phyloP scores from a whole-genome alignment of 179 eudicot species.

The Beta corolliflora region DNA sequence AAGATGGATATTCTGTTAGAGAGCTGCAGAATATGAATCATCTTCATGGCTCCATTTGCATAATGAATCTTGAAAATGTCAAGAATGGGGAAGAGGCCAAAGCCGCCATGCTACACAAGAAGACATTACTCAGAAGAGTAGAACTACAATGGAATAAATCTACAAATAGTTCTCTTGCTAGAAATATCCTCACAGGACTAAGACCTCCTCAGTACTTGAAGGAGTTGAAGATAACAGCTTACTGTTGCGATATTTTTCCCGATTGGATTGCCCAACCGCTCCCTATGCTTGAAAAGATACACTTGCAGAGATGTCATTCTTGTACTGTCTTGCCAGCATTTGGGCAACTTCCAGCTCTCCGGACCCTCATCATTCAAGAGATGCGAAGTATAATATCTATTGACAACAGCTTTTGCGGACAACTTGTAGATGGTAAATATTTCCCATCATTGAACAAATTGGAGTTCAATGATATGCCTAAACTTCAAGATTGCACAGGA shows the following conservation, averaged over 20 bases:
- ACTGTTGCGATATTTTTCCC: neutral
- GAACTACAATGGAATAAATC: conserved; percentile 14
- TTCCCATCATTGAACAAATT: neutral
- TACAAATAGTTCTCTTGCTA: neutral
- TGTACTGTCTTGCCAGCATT: neutral
- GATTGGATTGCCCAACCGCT: neutral
- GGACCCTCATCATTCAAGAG: neutral
- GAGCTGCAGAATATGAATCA: conserved; percentile 5
- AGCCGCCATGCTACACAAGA: conserved; percentile 4
- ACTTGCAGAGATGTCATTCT: neutral
- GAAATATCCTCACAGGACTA: neutral
- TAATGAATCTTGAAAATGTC: conserved; percentile 9
- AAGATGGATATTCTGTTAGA: neutral
- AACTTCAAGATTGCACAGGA: neutral
- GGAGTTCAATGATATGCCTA: neutral
- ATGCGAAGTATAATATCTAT: neutral
- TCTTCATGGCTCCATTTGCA: conserved; percentile 22
- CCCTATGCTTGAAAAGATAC: neutral
- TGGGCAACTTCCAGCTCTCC: neutral
- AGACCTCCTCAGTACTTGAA: neutral
- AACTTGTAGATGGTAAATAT: too few species aligned
- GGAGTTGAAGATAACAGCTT: neutral
- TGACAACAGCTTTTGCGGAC: too few species aligned
- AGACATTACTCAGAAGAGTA: neutral
- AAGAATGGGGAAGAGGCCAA: neutral